Conservation (phyloP, 495 filamentous ascomycete species). For the Xylaria cubensis region DNA sequence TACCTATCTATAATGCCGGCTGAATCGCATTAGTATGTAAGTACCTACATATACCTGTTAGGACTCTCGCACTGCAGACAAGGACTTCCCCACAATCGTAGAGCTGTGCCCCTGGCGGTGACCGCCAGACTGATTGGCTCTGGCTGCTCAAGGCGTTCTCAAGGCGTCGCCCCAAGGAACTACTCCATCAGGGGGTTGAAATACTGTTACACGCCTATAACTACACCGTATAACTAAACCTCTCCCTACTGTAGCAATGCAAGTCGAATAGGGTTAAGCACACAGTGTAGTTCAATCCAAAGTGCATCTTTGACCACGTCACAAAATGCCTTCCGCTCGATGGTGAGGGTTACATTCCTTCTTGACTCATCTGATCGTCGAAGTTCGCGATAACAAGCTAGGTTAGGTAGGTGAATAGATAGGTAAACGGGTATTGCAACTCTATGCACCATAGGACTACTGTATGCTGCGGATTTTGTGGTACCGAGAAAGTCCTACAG, state of each 20-base stretch:
- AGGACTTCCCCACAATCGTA: slow-evolving; percentile 24
- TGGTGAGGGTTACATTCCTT: slow-evolving; percentile 17
- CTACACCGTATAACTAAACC: not conserved
- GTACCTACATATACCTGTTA: not conserved
- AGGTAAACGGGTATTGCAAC: not conserved
- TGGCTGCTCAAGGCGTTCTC: not conserved
- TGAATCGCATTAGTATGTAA: too few species aligned
- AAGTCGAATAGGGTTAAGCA: not conserved
- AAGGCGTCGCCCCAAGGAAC: slow-evolving; percentile 9
- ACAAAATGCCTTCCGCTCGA: not conserved
- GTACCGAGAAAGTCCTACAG: slow-evolving; percentile 13
- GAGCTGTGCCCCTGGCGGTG: slow-evolving; percentile 16
- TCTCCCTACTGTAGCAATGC: not conserved
- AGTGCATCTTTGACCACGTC: slow-evolving; percentile 13
- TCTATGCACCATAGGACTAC: not conserved
- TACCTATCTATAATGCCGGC: not conserved
- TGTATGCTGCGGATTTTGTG: not conserved
- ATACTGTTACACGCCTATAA: not conserved
- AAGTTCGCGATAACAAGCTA: not conserved
- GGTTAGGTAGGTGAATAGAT: slow-evolving; percentile 7
- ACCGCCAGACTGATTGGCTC: slow-evolving; percentile 16
- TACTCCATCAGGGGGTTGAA: slow-evolving; percentile 3
- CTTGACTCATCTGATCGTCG: slow-evolving; percentile 26
- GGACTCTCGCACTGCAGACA: not conserved
- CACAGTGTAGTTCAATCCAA: slow-evolving; percentile 2